Evolutionary conservation across 148 eudicot genomes (phyloP).

Genomic region (Amaranthus hypochondriacus): DNA sequence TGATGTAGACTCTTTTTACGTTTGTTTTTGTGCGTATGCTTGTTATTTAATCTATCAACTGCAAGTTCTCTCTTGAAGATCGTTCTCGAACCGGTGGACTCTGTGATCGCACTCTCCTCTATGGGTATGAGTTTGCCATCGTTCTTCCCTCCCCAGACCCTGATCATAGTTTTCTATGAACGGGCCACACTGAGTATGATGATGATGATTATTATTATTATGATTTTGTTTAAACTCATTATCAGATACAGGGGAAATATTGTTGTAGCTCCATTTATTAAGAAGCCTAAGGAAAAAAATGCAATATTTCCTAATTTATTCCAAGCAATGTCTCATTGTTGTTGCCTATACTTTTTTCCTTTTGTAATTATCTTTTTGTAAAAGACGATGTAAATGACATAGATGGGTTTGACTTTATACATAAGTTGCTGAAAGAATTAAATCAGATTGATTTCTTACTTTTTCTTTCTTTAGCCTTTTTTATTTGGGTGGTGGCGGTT

Average conservation of each 20-base stretch:
- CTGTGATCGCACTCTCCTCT: too few species aligned
- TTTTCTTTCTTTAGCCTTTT: background rate
- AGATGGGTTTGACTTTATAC: background rate
- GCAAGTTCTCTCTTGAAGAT: too few species aligned
- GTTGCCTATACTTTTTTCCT: background rate
- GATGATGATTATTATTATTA: too few species aligned
- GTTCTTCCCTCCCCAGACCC: too few species aligned
- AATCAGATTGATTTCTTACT: background rate
- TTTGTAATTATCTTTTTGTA: background rate
- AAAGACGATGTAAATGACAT: background rate
- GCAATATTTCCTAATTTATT: background rate
- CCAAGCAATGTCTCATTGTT: background rate
- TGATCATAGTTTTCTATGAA: too few species aligned
- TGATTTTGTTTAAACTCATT: too few species aligned
- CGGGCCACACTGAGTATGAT: too few species aligned
- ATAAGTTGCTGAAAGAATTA: background rate
- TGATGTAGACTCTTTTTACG: too few species aligned
- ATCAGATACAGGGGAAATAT: background rate
- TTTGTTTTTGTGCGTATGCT: too few species aligned
- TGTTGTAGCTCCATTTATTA: background rate
- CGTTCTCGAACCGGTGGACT: too few species aligned
- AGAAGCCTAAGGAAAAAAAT: background rate
- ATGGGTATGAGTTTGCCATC: too few species aligned
- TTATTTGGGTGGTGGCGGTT: background rate
- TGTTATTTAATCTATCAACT: too few species aligned